Evolutionary conservation across 768 basidiomycete species (phyloP), one percentile per base, ranked within the genome.

Genomic region (Mycena latifolia): DNA sequence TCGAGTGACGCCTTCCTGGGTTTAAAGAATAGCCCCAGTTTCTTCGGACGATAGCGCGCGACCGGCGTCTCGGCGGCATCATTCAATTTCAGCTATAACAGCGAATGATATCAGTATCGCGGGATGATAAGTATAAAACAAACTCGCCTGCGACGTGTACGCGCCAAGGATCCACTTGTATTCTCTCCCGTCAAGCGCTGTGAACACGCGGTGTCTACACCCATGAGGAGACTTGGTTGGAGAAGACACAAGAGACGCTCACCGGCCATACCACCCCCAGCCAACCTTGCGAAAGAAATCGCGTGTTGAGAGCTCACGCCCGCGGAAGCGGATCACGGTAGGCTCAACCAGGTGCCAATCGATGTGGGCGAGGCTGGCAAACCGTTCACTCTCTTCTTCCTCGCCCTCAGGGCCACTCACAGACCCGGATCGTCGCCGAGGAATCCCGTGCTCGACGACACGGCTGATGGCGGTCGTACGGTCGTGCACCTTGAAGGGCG

Each of bases 111-210:
- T 17, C 1, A 11, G 33, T 3, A 41, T 10, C 12, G 12, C 20
- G n/a, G n/a, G 5, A 43, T n/a, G n/a, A 15, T 2, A 5, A 45
- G 14, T 5, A 18, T 37, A 24, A 35, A 39, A 22, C 22, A 14
- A 9, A 55, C 56, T 39, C 17, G 65, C 53, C 50, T 67, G 61
- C 29, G 75, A 74, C 15, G 76, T 72, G 5, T 69, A 70, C 6
- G 55, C 39, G 0, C 55, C 61, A 63, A 80, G 70, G 15, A 72
- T 69, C 80, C 80, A 82, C 20, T 74, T 73, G 29, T 80, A 81
- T n/a, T 73, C 65, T 17, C 54, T 63, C 9, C 77, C 77, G 54
- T 81, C 78, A 7, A 72, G 77, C 0, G 77, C 80, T 1, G 57
- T 75, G 48, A 81, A 81, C 11, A 74, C 71, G n/a, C 77, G 77